Evolutionary conservation across 192 early-diverging fungal species (phyloP).

Genomic region (Entomortierella lignicola): DNA sequence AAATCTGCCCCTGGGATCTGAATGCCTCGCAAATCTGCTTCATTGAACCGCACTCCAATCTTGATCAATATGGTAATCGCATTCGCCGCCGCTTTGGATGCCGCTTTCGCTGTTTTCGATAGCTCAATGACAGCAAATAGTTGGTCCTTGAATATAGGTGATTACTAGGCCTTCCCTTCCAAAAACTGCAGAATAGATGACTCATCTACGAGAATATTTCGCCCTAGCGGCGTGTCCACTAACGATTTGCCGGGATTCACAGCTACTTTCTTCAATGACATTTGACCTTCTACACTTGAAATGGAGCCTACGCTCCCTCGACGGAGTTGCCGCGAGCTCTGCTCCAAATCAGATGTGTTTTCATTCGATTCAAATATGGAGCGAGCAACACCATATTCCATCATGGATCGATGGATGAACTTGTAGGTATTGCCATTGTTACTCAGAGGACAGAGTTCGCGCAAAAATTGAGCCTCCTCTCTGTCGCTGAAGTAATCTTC

Average conservation of each 20-base stretch:
- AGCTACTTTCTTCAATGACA: not conserved
- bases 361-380: slow-evolving; percentile 19
- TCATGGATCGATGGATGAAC: slow-evolving; percentile 12
- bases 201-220: not conserved
- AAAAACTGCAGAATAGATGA: slow-evolving; percentile 2
- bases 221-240: not conserved
- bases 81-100: not conserved
- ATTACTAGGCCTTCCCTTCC: not conserved
- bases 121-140: not conserved
- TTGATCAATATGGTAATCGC: not conserved
- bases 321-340: not conserved
- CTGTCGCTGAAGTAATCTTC: not conserved
- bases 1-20: slow-evolving; percentile 1
- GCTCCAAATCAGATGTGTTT: not conserved
- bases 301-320: not conserved
- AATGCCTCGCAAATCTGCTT: not conserved
- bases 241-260: not conserved
- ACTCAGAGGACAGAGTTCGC: not conserved
- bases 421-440: slow-evolving; percentile 8
- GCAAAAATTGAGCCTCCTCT: not conserved
- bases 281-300: not conserved
- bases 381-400: slow-evolving; percentile 10
- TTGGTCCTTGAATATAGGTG: not conserved
- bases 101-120: not conserved
- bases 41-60: not conserved